Evolutionary conservation across 176 grass and related monocot genomes (phyloP), one percentile per base, ranked within the genome.

Genomic region (Puya raimondii): DNA sequence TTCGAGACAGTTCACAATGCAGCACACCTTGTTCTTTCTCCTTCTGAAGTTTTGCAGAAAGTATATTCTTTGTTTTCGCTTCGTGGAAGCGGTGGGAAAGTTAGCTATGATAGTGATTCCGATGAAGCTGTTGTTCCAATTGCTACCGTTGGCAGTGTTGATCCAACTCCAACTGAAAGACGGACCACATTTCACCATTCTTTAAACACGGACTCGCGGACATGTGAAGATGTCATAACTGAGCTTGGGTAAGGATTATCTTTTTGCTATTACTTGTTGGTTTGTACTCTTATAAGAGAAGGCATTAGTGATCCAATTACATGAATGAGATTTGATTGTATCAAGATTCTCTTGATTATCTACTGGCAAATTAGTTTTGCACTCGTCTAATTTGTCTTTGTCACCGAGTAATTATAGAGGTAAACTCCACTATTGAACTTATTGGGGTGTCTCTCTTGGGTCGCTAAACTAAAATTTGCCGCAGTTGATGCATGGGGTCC

Each of bases 221-320:
- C 93, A 72, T 97, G 89, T 72, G 79, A 87, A 79, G 93, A 97
- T 88, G 93, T 97, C 79, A 97, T 92, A 66, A 83, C 73, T 77
- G 93, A 97, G 71, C 93, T 90, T 85, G 93, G 89, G 93, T 97
- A 87, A 63, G 80, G 47, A 85, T 5, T 49, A 11, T 68, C 11
- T 53, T 69, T 61, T 23, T 63, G 21, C 29, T 16, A 49, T 63
- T 13, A 16, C 51, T 51, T 52, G 11, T 26, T 15, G 13, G 23
- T 50, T 68, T 49, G 14, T 26, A 70, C 7, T 53, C 7, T 13
- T 53, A 53, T 23, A 47, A 70, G 26, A 42, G 26, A 69, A 49
- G 16, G 21, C 22, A 61, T 18, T 1, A 61, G 9, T 16, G 14
- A 22, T 57, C 2, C 9, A 61, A 9, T 59, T 21, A 12, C 20